Evolutionary conservation across 495 filamentous ascomycete species (phyloP), one percentile per base, ranked within the genome.

Genomic region (Lepidopterella palustris): DNA sequence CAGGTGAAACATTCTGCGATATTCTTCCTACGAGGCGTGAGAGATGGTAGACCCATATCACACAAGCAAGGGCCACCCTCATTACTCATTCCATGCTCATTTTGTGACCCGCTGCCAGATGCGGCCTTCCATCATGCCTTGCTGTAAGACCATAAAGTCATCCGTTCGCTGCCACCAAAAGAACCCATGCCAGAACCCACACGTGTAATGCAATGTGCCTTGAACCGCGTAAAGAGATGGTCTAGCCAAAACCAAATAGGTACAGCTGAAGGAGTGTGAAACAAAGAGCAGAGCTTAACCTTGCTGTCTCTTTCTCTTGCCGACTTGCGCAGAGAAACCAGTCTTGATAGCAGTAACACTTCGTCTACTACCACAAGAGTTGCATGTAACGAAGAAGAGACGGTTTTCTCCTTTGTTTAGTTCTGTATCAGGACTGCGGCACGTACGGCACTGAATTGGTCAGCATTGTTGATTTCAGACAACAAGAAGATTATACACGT

Each of bases 381-480:
- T 90, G 79, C 85, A 89, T 28, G 84, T 89, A 60, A 89, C 83
- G 79, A 89, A 88, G 73, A 86, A 87, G 56, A 96, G 80, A 79
- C 93, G 88, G 79, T 96, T 98, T 77, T 98, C 93, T 72, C 95
- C 93, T 79, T 97, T 97, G 80, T 87, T 92, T 62, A 97, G 84
- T 69, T 97, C 92, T 35, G 93, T 97, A 68, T 97, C 91, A 66
- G 92, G 88, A 49, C 87, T 88, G 73, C 89, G 81, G 80, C 93
- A 98, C 27, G 93, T 98, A 77, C 95, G 96, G 83, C 93, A 98
- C 48, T n/a, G n/a, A n/a, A n/a, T n/a, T n/a, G n/a, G n/a, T n/a
- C n/a, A n/a, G n/a, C n/a, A n/a, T n/a, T n/a, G n/a, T n/a, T n/a
- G n/a, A n/a, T n/a, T n/a, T n/a, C n/a, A n/a, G n/a, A n/a, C n/a